Evolutionary conservation across 2,329 filamentous ascomycete species (phyloP), one percentile per base, ranked within the genome.

Genomic region (Aspergillus eucalypticola): DNA sequence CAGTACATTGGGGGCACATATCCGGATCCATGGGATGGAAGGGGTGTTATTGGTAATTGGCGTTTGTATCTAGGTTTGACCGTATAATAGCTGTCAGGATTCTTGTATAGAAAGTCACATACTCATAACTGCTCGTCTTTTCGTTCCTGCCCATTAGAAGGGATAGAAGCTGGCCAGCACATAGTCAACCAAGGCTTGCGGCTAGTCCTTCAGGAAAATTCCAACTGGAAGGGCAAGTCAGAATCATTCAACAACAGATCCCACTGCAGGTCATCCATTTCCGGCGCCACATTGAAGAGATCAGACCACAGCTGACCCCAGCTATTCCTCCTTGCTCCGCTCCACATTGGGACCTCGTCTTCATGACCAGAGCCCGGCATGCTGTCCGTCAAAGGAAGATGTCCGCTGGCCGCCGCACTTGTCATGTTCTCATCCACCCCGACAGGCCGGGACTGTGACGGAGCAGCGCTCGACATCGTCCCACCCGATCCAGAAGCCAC

Each of bases 11-110:
- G 21, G 55, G 27, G 32, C 32, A 35, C 27, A 46, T 55, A 19
- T 38, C 48, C 10, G 61, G 51, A 55, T 48, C 56, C 59, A 38
- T 15, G 8, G 39, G 39, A 11, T 25, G 35, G 25, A 32, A 44
- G 52, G 49, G 19, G 55, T 29, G 46, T 50, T 50, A 50, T 29
- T 17, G 46, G 46, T 50, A 50, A 29, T n/a, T 23, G 46, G 46
- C 46, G 46, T 58, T 60, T 62, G 60, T 60, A 64, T 64, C 44
- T 62, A 64, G 53, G 52, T 53, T 58, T 15, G 54, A 51, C 27
- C 42, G 48, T 54, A 57, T 61, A 59, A 57, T 57, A 54, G 21
- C 46, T 52, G 38, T 17, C 29, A 56, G 44, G 27, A 15, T 49
- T 57, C 48, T 60, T 56, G 59, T 49, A 58, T 60, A 54, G 54